phyloP scores from a whole-genome alignment of 129 eudicot genomes.

The Saussurea involucrata region DNA sequence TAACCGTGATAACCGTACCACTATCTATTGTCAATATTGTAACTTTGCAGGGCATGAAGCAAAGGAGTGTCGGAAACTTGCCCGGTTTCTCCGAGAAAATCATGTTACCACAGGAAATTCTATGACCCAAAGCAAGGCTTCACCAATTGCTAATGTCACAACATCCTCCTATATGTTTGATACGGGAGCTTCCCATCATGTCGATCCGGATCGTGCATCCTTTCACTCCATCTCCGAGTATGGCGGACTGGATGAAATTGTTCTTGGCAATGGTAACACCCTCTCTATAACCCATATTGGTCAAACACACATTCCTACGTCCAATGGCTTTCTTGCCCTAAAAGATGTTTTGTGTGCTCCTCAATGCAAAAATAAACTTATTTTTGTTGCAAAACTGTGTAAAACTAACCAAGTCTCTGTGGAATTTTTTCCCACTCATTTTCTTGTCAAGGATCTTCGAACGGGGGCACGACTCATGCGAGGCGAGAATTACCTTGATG shows the following conservation, averaged over 20 bases:
- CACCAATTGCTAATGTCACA: too few relatives aligned
- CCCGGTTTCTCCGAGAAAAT: too few relatives aligned
- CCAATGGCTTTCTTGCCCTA: background rate
- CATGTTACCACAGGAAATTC: too few relatives aligned
- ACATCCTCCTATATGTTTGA: too few relatives aligned
- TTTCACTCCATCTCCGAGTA: slow-evolving; percentile 9
- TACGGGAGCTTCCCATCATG: background rate
- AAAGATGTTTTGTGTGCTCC: slow-evolving; percentile 11
- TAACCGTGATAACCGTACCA: background rate
- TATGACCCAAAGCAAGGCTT: too few relatives aligned
- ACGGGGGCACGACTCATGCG: too few relatives aligned
- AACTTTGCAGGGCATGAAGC: background rate
- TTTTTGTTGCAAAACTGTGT: too few relatives aligned
- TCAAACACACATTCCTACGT: slow-evolving; percentile 1
- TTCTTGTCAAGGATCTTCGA: too few relatives aligned
- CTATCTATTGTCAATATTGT: background rate
- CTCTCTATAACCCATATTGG: slow-evolving; percentile 14
- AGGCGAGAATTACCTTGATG: too few relatives aligned
- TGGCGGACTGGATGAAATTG: slow-evolving; percentile 16
- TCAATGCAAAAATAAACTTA: background rate
- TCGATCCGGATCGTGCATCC: background rate
- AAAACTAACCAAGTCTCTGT: too few relatives aligned
- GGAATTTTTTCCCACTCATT: too few relatives aligned
- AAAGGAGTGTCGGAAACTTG: background rate
- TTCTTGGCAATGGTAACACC: slow-evolving; percentile 15